Conservation (phyloP, 495 filamentous ascomycete species). For the Xylaria acuta region DNA sequence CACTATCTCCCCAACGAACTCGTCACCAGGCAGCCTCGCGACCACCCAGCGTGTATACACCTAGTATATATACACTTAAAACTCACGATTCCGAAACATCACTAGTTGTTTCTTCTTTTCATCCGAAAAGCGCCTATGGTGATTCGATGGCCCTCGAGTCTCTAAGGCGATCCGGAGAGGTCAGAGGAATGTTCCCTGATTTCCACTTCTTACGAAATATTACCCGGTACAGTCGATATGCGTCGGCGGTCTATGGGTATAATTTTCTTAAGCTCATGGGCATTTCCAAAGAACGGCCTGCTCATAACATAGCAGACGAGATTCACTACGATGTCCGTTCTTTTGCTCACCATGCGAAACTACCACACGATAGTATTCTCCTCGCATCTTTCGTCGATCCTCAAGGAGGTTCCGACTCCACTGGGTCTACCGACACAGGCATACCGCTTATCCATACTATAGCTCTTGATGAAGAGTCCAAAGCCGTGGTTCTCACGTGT, state of each 20-base stretch:
- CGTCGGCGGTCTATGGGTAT: constrained; percentile 77
- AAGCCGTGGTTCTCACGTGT: constrained; percentile 77
- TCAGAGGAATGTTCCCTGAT: constrained; percentile 70
- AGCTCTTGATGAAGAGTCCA: constrained; percentile 77
- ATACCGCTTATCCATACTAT: constrained; percentile 82
- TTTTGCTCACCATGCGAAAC: constrained; percentile 73
- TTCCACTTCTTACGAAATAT: constrained; percentile 74
- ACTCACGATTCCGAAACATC: constrained; percentile 71
- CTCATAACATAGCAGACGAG: constrained; percentile 53
- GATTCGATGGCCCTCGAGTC: constrained; percentile 61
- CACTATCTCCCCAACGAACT: constrained; percentile 20
- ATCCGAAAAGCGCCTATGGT: constrained; percentile 60
- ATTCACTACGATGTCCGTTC: constrained; percentile 71
- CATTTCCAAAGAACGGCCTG: constrained; percentile 58
- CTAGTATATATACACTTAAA: constrained; percentile 74
- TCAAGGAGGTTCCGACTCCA: constrained; percentile 73
- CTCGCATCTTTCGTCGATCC: constrained; percentile 79
- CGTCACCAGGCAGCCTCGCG: constrained; percentile 49
- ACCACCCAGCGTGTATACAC: constrained; percentile 41
- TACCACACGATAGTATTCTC: constrained; percentile 71
- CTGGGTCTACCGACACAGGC: constrained; percentile 73
- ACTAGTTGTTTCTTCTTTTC: constrained; percentile 62
- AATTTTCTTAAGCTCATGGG: constrained; percentile 75
- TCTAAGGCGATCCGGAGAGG: constrained; percentile 61
- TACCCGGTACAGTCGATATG: constrained; percentile 76